Evolutionary conservation across 768 basidiomycete species (phyloP).

Genomic region (Leccinellum albellum): DNA sequence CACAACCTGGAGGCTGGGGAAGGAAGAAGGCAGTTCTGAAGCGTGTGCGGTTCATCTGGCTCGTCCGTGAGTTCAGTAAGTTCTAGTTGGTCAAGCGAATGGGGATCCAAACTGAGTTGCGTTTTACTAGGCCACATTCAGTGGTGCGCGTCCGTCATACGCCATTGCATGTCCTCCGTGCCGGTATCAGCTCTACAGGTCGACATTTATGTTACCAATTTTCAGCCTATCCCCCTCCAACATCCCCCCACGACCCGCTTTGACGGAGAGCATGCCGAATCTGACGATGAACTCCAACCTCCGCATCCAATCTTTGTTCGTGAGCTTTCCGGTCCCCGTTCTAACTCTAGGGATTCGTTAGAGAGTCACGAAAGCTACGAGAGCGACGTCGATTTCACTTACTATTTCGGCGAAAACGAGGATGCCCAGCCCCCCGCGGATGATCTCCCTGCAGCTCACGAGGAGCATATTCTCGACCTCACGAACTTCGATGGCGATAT

Average conservation of each 20-base stretch:
- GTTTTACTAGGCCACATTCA: slow-evolving; percentile 57
- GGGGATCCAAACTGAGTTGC: not conserved
- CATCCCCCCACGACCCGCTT: slow-evolving; percentile 2
- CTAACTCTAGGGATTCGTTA: slow-evolving; percentile 24
- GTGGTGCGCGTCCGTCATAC: slow-evolving; percentile 68
- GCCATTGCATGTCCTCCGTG: slow-evolving; percentile 57
- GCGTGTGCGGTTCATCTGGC: slow-evolving; percentile 73
- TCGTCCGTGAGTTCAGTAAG: slow-evolving; percentile 72
- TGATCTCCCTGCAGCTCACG: slow-evolving; percentile 37
- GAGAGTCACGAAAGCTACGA: slow-evolving; percentile 31
- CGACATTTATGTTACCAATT: slow-evolving; percentile 73
- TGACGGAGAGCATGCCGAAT: not conserved
- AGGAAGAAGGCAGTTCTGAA: slow-evolving; percentile 38
- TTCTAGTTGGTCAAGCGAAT: slow-evolving; percentile 4
- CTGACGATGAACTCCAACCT: slow-evolving; percentile 30
- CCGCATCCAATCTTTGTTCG: slow-evolving; percentile 33
- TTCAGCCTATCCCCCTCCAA: slow-evolving; percentile 29
- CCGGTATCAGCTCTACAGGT: slow-evolving; percentile 49
- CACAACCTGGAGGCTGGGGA: slow-evolving; percentile 43
- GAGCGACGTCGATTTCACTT: slow-evolving; percentile 40
- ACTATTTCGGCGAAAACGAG: slow-evolving; percentile 37
- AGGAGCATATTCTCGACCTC: slow-evolving; percentile 56
- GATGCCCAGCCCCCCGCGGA: slow-evolving; percentile 28
- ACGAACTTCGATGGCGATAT: slow-evolving; percentile 80
- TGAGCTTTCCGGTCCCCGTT: slow-evolving; percentile 4